Percentiles rank a stretch among this genome's conserved stretches.
These are phyloP conservation scores for Moesziomyces sp. DNA, from an alignment of 1,284 basidiomycete species.

Conservation along the genomic window DNA sequence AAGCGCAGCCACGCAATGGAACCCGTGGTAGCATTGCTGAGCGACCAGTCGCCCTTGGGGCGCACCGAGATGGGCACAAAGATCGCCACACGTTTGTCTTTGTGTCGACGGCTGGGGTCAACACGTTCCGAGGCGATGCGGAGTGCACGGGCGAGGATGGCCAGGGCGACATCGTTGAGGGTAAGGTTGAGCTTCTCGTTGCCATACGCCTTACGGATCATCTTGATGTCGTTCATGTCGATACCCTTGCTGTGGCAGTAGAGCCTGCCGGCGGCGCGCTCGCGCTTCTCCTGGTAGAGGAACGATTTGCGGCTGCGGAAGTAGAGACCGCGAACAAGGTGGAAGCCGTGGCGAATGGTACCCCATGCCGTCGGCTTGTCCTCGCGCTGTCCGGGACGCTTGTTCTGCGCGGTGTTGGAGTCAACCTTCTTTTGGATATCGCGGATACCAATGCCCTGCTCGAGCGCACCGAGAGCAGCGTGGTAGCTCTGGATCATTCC, in stretches of 20 bases:
- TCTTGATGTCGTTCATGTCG: constrained; percentile 63
- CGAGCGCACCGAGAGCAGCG: constrained; percentile 61
- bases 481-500: constrained; percentile 67
- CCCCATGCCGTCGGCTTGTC: constrained; percentile 56
- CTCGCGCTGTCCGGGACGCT: constrained; percentile 53
- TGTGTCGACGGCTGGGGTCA: constrained; percentile 38
- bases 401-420: constrained; percentile 47
- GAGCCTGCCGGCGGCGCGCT: constrained; percentile 46
- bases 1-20: constrained; percentile 64
- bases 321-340: constrained; percentile 63
- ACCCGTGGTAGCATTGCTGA: constrained; percentile 64
- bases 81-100: constrained; percentile 64
- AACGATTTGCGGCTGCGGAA: constrained; percentile 62
- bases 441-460: constrained; percentile 52
- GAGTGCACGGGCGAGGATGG: constrained; percentile 62
- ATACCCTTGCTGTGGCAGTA: constrained; percentile 66
- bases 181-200: constrained; percentile 55
- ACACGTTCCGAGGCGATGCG: constrained; percentile 59
- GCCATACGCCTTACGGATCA: constrained; percentile 63
- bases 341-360: constrained; percentile 55
- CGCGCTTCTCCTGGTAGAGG: constrained; percentile 48
- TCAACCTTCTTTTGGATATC: constrained; percentile 63
- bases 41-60: constrained; percentile 62
- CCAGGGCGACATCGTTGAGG: constrained; percentile 65
- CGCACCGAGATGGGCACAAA: constrained; percentile 65